Conservation (phyloP, 2,329 filamentous ascomycete species). For the Xylariales sp. region DNA sequence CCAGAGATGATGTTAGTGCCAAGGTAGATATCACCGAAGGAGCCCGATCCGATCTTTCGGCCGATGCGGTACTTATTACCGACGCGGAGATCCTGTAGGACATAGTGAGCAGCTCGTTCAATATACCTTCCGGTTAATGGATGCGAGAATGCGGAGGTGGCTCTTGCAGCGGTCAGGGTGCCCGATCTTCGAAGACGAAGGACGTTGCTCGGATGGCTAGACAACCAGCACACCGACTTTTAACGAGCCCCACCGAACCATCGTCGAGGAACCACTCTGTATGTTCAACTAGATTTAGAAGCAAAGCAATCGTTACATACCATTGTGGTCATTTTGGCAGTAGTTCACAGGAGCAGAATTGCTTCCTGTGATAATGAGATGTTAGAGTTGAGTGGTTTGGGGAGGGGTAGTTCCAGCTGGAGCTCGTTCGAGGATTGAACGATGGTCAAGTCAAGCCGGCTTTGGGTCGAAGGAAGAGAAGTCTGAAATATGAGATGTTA, state of each 20-base stretch:
- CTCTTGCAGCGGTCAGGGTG: no score
- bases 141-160: no score
- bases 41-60: conserved; percentile 96
- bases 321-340: conserved; percentile 30
- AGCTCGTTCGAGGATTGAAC: background rate
- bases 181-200: no score
- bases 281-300: background rate
- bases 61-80: conserved; percentile 99
- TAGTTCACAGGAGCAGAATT: conserved; percentile 12
- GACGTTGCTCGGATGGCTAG: no score
- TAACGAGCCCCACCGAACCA: no score
- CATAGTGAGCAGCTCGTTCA: conserved; percentile 6
- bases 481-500: no score
- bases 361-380: background rate
- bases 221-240: no score
- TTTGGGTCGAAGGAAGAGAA: background rate
- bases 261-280: conserved; percentile 1
- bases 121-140: no score
- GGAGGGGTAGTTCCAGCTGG: background rate
- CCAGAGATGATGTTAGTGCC: conserved; percentile 99
- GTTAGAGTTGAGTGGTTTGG: background rate
- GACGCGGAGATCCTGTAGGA: conserved; percentile 83
- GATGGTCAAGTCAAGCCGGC: background rate
- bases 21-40: conserved; percentile 97
- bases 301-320: conserved; percentile 18